Evolutionary conservation across 192 early-diverging fungal species (phyloP).

Genomic region (Backusella mclennaniae): DNA sequence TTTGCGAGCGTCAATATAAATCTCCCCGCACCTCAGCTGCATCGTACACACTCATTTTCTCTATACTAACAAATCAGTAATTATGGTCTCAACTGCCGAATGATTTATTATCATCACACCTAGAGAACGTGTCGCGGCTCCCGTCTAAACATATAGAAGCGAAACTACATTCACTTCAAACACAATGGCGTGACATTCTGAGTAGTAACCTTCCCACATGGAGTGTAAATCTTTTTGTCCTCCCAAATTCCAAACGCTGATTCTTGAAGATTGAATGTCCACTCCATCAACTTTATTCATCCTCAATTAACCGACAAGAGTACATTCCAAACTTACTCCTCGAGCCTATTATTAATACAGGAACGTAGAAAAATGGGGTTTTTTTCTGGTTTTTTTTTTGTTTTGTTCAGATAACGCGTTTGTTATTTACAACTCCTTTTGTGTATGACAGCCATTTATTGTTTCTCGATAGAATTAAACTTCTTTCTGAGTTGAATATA

Average conservation of each 20-base stretch:
- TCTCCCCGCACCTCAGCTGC: conserved; percentile 56
- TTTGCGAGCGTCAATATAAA: conserved; percentile 88
- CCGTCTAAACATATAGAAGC: conserved; percentile 79
- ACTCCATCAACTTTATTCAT: conserved; percentile 66
- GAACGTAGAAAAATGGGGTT: conserved; percentile 71
- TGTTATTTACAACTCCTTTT: too few species aligned
- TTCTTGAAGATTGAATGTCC: conserved; percentile 56
- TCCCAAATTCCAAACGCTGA: conserved; percentile 95
- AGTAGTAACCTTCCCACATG: conserved; percentile 94
- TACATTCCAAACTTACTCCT: conserved; percentile 59
- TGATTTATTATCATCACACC: background rate
- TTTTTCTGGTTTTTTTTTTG: conserved; percentile 83
- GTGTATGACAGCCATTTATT: background rate
- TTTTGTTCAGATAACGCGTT: background rate
- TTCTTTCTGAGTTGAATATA: conserved; percentile 81
- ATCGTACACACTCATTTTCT: conserved; percentile 73
- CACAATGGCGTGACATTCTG: conserved; percentile 87
- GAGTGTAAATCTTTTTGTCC: conserved; percentile 84
- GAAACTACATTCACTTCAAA: conserved; percentile 86
- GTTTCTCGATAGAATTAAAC: conserved; percentile 88
- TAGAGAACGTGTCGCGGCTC: conserved; percentile 72
- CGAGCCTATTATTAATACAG: conserved; percentile 80
- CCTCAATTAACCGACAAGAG: background rate
- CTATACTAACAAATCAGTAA: conserved; percentile 30
- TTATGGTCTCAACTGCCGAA: background rate